Evolutionary conservation across 768 basidiomycete species (phyloP), one percentile per base, ranked within the genome.

Genomic region (Leccinum ochraceum): DNA sequence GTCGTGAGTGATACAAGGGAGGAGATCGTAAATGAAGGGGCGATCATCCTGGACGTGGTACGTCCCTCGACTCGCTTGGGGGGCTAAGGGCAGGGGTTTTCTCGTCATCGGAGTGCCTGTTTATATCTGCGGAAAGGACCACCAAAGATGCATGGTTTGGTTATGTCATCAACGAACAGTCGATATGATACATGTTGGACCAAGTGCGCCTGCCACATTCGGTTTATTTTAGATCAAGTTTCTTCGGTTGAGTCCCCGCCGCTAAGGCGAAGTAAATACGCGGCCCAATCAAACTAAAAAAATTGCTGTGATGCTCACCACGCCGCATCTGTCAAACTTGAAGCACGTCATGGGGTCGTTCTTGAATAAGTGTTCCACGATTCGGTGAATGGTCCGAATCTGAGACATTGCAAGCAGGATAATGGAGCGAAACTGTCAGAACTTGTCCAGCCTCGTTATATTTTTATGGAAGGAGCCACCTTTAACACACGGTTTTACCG

Each of bases 41-140:
- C 24, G 44, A 34, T 39, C 62, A 54, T 64, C 36, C 30, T 53
- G 14, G 13, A 14, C 24, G n/a, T 26, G 42, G 10, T 8, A 20
- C 42, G n/a, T 22, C 20, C 52, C 16, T 17, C 3, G 32, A 55
- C 30, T 34, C 17, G 36, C 17, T 44, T 62, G 63, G 32, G 53
- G 54, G 46, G n/a, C 44, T 46, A 46, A 46, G 20, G 28, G n/a
- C 11, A 14, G 8, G n/a, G 3, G 1, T 7, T n/a, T 48, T 16
- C 32, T 6, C 11, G 17, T 30, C 3, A 17, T 7, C 14, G 3
- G 17, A 24, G 48, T 8, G 7, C 20, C 46, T 20, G 26, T n/a
- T 59, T 59, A 64, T 63, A 63, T 63, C 32, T 51, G 59, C 32
- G 22, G 13, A 32, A 32, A 17, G 14, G 14, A 49, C 51, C 17